Base-by-base conservation (phyloP, 768 basidiomycete genomes). In the Boletus vinaceobasis region DNA sequence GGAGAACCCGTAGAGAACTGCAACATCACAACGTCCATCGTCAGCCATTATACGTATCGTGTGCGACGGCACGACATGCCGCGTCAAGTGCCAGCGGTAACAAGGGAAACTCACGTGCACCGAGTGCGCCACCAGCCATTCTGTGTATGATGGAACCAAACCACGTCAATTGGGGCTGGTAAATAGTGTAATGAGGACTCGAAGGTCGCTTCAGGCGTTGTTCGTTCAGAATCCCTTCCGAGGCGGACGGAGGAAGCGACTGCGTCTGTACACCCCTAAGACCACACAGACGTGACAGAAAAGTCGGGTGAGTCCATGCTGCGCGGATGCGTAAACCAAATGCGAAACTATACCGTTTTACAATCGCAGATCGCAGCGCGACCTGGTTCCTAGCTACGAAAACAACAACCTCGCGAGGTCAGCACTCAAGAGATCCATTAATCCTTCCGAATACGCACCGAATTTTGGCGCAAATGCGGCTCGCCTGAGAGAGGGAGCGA, bases 101-200 rank as follows among this genome's bases (percentile, higher is more conserved):
- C 36, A 17, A 5, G 37, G n/a, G n/a, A 38, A 44, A 57, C 36
- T 48, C 49, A 56, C 43, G 78, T 47, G 79, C 84, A 56, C 89
- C 88, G 46, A 99, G 81, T 10, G 77, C 90, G 8, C 73, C 80
- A 55, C 96, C 97, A 11, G 93, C 89, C n/a, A 80, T 71, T 70
- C 97, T 89, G 74, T 98, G 87, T 38, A 80, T 84, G 64, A 96
- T 93, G 17, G 93, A 97, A 5, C 74, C 79, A 51, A 90, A 14
- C 91, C 92, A 96, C 35, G 96, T 98, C 44, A 98, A 73, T 74
- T 98, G 92, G 2, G 88, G 90, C 67, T 95, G 88, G 76, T 99
- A 99, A 74, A 99, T 98, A 52, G 93, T 93, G 69, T 93, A 89
- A 72, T 98, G 95, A 9, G 97, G 97, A 65, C 88, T 90, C 58